Conservation (phyloP, 2,329 filamentous ascomycete species). For the Colletotrichum sp. region DNA sequence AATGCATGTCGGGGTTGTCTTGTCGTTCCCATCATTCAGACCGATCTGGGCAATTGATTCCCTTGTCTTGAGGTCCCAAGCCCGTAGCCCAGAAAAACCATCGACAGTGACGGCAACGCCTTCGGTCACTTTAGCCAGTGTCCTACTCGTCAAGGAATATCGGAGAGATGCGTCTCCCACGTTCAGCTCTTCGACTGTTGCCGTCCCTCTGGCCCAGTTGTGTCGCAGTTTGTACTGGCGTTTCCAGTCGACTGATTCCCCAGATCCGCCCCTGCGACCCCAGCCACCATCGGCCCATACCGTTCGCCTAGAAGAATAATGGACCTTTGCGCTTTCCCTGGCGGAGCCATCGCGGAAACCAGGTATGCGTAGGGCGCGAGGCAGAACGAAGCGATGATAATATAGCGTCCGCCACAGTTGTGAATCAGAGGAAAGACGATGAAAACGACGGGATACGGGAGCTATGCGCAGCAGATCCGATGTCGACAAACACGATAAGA, state of each 20-base stretch:
- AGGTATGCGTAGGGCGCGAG: conserved; percentile 77
- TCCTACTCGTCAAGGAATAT: background rate
- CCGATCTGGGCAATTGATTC: conserved; percentile 58
- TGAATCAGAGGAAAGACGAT: conserved; percentile 75
- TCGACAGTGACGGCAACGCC: conserved; percentile 83
- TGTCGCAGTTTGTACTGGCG: conserved; percentile 85
- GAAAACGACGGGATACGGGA: conserved; percentile 77
- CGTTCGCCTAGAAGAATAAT: conserved; percentile 48
- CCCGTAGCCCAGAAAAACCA: conserved; percentile 70
- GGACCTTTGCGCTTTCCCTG: conserved; percentile 39
- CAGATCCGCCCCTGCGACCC: conserved; percentile 53
- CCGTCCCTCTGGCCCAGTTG: conserved; percentile 88
- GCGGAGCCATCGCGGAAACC: conserved; percentile 55
- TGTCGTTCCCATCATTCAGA: conserved; percentile 32
- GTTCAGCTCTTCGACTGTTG: conserved; percentile 78
- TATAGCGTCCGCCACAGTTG: conserved; percentile 93
- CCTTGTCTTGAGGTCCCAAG: conserved; percentile 75
- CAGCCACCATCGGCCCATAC: conserved; percentile 48
- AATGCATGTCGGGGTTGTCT: conserved; percentile 63
- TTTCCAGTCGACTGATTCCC: conserved; percentile 80
- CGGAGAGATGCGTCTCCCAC: conserved; percentile 46
- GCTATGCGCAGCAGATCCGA: conserved; percentile 67
- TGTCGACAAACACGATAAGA: conserved; percentile 78
- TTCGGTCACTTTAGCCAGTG: conserved; percentile 72
- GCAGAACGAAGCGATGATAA: conserved; percentile 85